A percentile compares a stretch with the other conserved stretches of the same genome.
These are phyloP conservation scores for Colletotrichum destructivum DNA, from an alignment of 2,329 filamentous ascomycete genomes.

Conservation along the genomic window DNA sequence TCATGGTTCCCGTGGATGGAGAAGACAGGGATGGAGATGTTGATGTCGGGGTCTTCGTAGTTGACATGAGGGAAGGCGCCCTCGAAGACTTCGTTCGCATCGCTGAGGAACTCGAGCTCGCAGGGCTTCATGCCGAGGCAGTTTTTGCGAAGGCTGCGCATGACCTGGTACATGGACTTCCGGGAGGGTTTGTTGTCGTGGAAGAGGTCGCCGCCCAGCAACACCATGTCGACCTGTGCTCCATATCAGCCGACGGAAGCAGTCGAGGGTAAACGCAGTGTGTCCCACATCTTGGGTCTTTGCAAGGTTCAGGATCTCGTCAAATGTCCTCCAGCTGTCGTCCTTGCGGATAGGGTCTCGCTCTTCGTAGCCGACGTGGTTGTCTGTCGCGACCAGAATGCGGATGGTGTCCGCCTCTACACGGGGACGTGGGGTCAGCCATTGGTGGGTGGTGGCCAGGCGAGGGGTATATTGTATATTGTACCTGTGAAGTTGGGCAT, in stretches of 20 bases:
- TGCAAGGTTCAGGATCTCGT: conserved; percentile 93
- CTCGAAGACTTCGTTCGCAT: conserved; percentile 91
- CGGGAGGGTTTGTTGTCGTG: conserved; percentile 98
- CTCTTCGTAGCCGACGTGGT: conserved; percentile 97
- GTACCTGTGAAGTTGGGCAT: conserved; percentile 41
- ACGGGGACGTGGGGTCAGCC: conserved; percentile 8
- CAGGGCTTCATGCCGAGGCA: conserved; percentile 96
- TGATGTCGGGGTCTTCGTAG: conserved; percentile 97
- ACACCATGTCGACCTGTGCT: conserved; percentile 88
- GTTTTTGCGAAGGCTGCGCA: conserved; percentile 93
- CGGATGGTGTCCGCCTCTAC: conserved; percentile 86
- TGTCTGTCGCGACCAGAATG: conserved; percentile 94
- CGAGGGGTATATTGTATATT: neutral
- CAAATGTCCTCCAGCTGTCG: conserved; percentile 96
- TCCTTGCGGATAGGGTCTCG: conserved; percentile 94
- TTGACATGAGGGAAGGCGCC: conserved; percentile 95
- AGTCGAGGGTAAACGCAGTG: neutral
- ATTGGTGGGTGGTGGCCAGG: neutral
- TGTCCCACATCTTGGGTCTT: conserved; percentile 80
- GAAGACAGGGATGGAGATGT: conserved; percentile 96
- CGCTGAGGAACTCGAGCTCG: conserved; percentile 93
- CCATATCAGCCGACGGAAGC: neutral
- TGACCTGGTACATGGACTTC: conserved; percentile 97
- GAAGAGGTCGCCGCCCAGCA: conserved; percentile 94
- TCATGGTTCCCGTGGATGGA: conserved; percentile 99